phyloP scores from a whole-genome alignment of 2,329 filamentous ascomycete species.

The Plenodomus biglobosus region DNA sequence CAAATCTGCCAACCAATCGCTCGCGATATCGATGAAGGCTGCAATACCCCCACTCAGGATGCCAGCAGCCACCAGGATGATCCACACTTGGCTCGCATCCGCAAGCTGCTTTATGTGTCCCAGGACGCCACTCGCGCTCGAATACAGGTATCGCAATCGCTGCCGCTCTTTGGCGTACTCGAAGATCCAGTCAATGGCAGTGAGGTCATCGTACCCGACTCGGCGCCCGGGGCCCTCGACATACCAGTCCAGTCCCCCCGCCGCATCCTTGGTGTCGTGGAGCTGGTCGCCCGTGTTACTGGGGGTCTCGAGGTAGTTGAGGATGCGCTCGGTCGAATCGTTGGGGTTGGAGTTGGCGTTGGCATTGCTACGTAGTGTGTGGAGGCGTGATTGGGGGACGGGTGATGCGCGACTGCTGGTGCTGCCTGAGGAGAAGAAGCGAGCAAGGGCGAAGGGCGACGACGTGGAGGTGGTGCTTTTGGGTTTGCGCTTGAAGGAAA shows the following conservation, averaged over 20 bases:
- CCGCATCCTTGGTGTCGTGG: conserved; percentile 49
- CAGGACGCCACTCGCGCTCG: conserved; percentile 68
- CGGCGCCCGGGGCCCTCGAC: conserved; percentile 83
- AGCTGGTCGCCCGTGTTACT: conserved; percentile 42
- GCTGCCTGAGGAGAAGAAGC: conserved; percentile 47
- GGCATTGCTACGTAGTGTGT: conserved; percentile 22
- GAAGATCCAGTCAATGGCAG: conserved; percentile 99
- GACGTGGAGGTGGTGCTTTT: conserved; percentile 51
- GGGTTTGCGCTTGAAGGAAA: conserved; percentile 73
- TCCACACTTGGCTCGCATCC: conserved; percentile 89
- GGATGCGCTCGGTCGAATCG: conserved; percentile 44
- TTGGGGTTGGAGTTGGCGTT: conserved; percentile 23
- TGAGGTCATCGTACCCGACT: conserved; percentile 93
- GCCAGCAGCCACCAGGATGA: conserved; percentile 82
- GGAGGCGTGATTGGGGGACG: conserved; percentile 27
- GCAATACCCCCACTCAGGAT: conserved; percentile 81
- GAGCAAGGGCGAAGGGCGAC: conserved; percentile 46
- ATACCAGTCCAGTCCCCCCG: conserved; percentile 71
- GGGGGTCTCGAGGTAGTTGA: conserved; percentile 47
- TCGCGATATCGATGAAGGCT: conserved; percentile 84
- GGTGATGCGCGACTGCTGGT: conserved; percentile 35
- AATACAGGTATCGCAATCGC: conserved; percentile 73
- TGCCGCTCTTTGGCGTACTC: conserved; percentile 97
- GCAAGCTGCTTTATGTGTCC: conserved; percentile 72
- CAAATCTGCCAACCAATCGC: conserved; percentile 89